Base-by-base conservation (phyloP, 805 yeast genomes). In the Myxozyma kluyveri region DNA sequence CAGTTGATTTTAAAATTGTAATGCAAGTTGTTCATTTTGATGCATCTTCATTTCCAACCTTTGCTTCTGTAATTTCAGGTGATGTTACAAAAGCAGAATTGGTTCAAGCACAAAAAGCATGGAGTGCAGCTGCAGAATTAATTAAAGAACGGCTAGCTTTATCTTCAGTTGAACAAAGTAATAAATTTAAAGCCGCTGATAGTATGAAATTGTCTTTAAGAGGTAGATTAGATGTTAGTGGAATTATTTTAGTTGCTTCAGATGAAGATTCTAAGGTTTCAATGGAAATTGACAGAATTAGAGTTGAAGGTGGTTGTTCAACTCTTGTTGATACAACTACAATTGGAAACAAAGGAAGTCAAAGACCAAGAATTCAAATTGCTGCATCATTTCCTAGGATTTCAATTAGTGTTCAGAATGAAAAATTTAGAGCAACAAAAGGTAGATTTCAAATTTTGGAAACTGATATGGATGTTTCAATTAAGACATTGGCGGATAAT, bases 41-140 rank as follows among this genome's bases (percentile, higher is more conserved):
- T 31, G 60, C 57, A 10, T 52, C 53, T 6, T 56, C 60, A 18
- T 46, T 56, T 21, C 60, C 60, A 4, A 51, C 52, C 5, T 45
- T 56, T 18, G 57, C 60, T 0, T 47, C 50, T 41, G 60, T 53
- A 3, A 43, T 56, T 19, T 47, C 60, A 4, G 60, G 60, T 10
- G 60, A 54, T 21, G 50, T 54, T 7, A 52, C 56, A 12, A 47
- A 48, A 23, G 29, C 54, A 5, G 60, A 56, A 27, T 33, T 54
- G 7, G 19, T 41, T 29, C 18, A 21, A 3, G 60, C 60, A 3
- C 50, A 54, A 37, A 42, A 43, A 14, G 45, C 46, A 27, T 56
- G 60, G 60, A 38, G 23, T 12, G 24, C 27, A 35, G 45, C 56
- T 19, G 14, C 36, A 7, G 27, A 37, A 21, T 18, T 40, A 2